Percentiles rank a stretch among this genome's conserved stretches.
phyloP scores from a whole-genome alignment of 2,329 filamentous ascomycete genomes.

The Pyricularia grisea region DNA sequence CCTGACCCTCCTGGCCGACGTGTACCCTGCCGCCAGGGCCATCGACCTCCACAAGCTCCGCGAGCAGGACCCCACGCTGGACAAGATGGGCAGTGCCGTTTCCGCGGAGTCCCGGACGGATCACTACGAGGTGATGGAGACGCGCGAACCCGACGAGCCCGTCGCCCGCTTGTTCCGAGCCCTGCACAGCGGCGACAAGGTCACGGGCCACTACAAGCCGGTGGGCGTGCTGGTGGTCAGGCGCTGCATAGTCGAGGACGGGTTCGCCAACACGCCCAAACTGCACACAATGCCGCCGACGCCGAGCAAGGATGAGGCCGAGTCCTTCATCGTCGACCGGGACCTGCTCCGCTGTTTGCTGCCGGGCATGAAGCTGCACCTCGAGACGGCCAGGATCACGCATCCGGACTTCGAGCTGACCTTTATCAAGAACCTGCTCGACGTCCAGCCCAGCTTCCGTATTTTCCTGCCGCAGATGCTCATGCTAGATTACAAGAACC shows the following conservation, averaged over 20 bases:
- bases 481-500: constrained; percentile 57
- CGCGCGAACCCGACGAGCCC: neutral
- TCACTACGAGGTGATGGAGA: neutral
- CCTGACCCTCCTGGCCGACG: neutral
- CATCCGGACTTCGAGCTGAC: constrained; percentile 38
- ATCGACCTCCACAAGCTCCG: neutral
- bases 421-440: constrained; percentile 52
- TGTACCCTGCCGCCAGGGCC: neutral
- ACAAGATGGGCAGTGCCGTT: neutral
- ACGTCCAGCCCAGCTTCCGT: constrained; percentile 53
- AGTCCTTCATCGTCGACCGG: constrained; percentile 29
- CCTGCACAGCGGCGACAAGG: constrained; percentile 15
- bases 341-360: constrained; percentile 24
- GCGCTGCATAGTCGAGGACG: constrained; percentile 35
- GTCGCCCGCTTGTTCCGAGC: neutral
- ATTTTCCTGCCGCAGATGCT: constrained; percentile 58
- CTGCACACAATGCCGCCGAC: neutral
- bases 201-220: constrained; percentile 23
- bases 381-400: constrained; percentile 39
- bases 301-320: constrained; percentile 39
- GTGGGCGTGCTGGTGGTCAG: constrained; percentile 36
- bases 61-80: neutral
- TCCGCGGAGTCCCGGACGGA: neutral
- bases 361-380: constrained; percentile 48
- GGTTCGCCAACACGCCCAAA: constrained; percentile 32